Conservation (phyloP, 768 basidiomycete genomes). For the Tricholoma saponaceum region DNA sequence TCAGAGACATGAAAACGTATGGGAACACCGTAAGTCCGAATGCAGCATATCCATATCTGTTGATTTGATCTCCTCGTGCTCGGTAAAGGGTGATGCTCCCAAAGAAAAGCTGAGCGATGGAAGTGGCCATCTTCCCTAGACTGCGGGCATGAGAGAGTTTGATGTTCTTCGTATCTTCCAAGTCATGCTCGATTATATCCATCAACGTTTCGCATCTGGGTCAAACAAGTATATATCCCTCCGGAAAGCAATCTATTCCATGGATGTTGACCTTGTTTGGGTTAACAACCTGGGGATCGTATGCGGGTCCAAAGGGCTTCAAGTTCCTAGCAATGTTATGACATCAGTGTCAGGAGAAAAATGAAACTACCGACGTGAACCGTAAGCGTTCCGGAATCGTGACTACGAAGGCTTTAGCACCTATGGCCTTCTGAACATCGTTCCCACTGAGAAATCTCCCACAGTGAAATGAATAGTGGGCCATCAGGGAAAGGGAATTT, state of each 20-base stretch:
- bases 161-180: not conserved
- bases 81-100: not conserved
- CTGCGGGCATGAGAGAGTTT: not conserved
- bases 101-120: not conserved
- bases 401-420: not conserved
- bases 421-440: not conserved
- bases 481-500: not conserved
- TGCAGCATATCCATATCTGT: not conserved
- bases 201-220: not conserved
- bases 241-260: not conserved
- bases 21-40: slow-evolving; percentile 1
- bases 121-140: not conserved
- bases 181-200: not conserved
- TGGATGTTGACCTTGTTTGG: not conserved
- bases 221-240: not conserved
- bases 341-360: not conserved
- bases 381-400: not conserved
- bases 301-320: not conserved
- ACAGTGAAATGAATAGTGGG: not conserved
- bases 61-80: not conserved
- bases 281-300: not conserved
- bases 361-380: not conserved
- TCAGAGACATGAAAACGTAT: not conserved
- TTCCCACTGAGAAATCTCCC: not conserved
- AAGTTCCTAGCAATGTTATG: not conserved